Base-by-base conservation (phyloP, 2,329 filamentous ascomycete species). In the Trichoderma atroviride region DNA sequence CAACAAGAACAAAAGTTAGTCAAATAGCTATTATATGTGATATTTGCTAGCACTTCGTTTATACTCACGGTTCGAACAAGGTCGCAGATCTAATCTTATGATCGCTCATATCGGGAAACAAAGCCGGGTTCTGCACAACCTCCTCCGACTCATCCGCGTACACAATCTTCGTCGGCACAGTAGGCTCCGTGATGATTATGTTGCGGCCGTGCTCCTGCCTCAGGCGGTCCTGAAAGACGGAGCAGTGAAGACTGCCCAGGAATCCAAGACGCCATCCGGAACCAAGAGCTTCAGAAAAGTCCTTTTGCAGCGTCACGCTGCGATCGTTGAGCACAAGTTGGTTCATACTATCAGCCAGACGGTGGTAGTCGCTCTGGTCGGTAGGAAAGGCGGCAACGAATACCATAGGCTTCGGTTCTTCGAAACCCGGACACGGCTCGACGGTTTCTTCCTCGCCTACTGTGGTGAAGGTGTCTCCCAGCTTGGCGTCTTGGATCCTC, bases 331-430 rank as follows among this genome's bases (percentile, higher is more conserved):
- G 88, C 2, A 95, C 90, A 16, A 99, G 89, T 78, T 98, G 95
- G 71, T 91, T 91, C 77, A 99, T 97, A 79, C 94, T 97, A 79
- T 98, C 95, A 72, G 96, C 93, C 4, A 99, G 83, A 76, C 94
- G 92, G 55, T 88, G 87, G 77, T 97, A 95, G 78, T 97, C 93
- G 74, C 90, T 85, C 74, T 97, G 94, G 76, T 99, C 94, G 0
- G 94, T 94, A 0, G 96, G 96, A 75, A 97, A 99, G 0, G 96
- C 96, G 0, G 95, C 94, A 4, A 99, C 96, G 74, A 99, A 99
- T 5, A 99, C 96, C 96, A 99, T 99, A 6, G 94, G 92, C 79
- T 99, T 97, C 1, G 96, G 95, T 79, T 99, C 96, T 77, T 97
- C 95, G 71, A 99, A 99, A 2, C 95, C 96, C 0, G 94, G 93